phyloP scores from a whole-genome alignment of 148 eudicot species.

The Rhododendron simsii region DNA sequence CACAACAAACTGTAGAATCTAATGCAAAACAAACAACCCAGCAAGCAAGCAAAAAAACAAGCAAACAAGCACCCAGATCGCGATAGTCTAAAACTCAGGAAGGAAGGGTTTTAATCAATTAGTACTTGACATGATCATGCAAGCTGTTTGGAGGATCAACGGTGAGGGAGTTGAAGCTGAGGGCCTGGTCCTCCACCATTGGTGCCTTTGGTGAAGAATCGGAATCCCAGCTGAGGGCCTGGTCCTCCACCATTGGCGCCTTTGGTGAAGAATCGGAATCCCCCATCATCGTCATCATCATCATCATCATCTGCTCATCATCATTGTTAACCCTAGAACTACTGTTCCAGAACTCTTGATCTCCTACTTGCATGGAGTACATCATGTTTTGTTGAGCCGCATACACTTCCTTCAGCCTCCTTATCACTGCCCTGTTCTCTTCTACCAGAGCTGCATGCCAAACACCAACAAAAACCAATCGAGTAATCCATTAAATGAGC shows the following conservation, averaged over 20 bases:
- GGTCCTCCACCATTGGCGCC: not conserved
- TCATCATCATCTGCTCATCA: not conserved
- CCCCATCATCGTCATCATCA: not conserved
- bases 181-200: not conserved
- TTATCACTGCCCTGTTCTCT: not conserved
- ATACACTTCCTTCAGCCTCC: conserved; percentile 2
- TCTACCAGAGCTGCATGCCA: not conserved
- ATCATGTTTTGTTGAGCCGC: conserved; percentile 2
- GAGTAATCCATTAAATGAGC: not conserved
- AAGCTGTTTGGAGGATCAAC: conserved; percentile 4
- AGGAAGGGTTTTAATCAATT: too few species aligned
- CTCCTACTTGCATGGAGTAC: not conserved
- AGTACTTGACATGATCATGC: not conserved
- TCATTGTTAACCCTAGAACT: not conserved
- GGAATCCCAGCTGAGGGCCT: too few species aligned
- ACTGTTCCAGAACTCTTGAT: not conserved
- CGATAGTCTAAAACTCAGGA: not conserved
- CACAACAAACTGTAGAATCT: not conserved
- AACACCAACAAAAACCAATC: not conserved
- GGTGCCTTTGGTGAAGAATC: not conserved
- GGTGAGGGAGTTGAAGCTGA: not conserved
- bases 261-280: not conserved
- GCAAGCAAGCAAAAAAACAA: not conserved
- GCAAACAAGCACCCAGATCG: not conserved
- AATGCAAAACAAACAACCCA: not conserved